phyloP scores from a whole-genome alignment of 2,329 filamentous ascomycete species.

The Alternaria arborescens region DNA sequence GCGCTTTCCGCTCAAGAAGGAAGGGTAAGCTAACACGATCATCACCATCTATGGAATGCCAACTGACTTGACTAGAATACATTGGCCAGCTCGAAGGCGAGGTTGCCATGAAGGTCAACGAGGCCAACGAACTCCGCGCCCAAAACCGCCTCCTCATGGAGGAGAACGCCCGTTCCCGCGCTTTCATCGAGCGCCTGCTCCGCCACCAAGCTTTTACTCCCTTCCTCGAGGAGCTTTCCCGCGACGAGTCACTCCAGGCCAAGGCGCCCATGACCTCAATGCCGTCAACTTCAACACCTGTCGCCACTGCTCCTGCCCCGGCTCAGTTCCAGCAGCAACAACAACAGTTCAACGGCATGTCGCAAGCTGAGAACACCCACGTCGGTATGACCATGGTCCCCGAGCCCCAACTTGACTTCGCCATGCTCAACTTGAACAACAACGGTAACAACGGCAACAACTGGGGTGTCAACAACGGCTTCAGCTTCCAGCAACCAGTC shows the following conservation, averaged over 20 bases:
- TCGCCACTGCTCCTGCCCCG: constrained; percentile 53
- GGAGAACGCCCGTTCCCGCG: constrained; percentile 85
- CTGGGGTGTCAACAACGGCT: constrained; percentile 63
- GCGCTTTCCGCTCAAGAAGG: constrained; percentile 95
- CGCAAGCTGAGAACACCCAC: constrained; percentile 65
- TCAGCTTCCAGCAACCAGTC: constrained; percentile 65
- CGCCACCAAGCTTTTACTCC: constrained; percentile 59
- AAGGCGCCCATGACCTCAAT: constrained; percentile 44
- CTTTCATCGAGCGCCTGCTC: constrained; percentile 79
- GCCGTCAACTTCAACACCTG: constrained; percentile 40
- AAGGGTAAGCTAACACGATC: constrained; percentile 75
- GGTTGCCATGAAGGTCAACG: constrained; percentile 81
- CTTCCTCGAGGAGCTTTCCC: constrained; percentile 56
- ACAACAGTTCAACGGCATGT: constrained; percentile 58
- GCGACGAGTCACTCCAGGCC: constrained; percentile 46
- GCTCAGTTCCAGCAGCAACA: constrained; percentile 62
- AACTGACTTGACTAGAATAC: constrained; percentile 79
- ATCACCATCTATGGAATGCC: background rate
- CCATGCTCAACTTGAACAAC: constrained; percentile 68
- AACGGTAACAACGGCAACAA: constrained; percentile 49
- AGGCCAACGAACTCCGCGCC: constrained; percentile 79
- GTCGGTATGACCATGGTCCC: constrained; percentile 84
- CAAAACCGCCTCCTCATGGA: constrained; percentile 85
- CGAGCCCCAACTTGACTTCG: constrained; percentile 78
- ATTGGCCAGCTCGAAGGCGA: constrained; percentile 93